These are phyloP conservation scores for Trichoderma erinaceum DNA, from an alignment of 495 filamentous ascomycete species.

Conservation along the genomic window DNA sequence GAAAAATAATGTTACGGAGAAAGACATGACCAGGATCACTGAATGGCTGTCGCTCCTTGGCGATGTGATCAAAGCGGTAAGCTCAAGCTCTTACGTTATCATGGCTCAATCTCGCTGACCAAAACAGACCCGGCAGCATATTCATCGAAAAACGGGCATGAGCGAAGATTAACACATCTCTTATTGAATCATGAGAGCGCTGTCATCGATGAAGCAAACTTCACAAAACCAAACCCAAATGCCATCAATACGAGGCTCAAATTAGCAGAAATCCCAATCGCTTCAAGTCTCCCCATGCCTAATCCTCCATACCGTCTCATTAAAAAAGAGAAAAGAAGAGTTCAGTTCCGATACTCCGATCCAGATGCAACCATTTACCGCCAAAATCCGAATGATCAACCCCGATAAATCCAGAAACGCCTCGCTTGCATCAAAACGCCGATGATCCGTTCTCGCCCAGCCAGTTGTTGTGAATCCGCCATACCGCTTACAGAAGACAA, in stretches of 20 bases:
- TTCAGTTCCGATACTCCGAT: not conserved
- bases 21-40: not conserved
- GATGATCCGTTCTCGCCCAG: not conserved
- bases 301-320: not conserved
- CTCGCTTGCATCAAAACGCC: constrained; percentile 7
- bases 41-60: not conserved
- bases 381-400: not conserved
- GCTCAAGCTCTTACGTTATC: not conserved
- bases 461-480: not conserved
- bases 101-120: not conserved
- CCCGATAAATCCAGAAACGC: not conserved
- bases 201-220: not conserved
- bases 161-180: not conserved
- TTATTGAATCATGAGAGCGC: not conserved
- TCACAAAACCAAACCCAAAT: not conserved
- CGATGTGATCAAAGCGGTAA: not conserved
- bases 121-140: not conserved
- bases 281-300: not conserved
- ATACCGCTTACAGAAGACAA: not conserved
- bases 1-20: not conserved
- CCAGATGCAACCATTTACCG: constrained; percentile 4
- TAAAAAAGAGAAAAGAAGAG: not conserved
- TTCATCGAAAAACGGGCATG: not conserved
- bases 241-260: not conserved
- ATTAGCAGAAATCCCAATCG: not conserved